Base-by-base conservation (phyloP, 2,329 filamentous ascomycete species). In the Aspergillus novofumigatus region DNA sequence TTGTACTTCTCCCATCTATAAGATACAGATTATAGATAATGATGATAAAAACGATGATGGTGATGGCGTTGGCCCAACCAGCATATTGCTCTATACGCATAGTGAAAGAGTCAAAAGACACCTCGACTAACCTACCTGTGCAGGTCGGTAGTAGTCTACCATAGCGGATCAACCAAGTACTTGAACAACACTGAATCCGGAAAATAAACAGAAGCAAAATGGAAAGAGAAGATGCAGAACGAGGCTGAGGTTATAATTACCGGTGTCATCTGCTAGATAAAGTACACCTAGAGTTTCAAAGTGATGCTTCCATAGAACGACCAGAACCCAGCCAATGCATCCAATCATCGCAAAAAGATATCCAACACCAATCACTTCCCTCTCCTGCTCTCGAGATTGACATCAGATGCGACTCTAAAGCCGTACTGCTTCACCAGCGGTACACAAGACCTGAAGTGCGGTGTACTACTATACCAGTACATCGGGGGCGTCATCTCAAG, bases 291-390 rank as follows among this genome's bases (percentile, higher is more conserved):
- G 48, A 55, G 57, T 58, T 63, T 63, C 61, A 65, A 65, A 65
- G 62, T 65, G 62, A 65, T 60, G 62, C 62, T 63, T 49, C 58
- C 54, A 58, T 53, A 57, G 52, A 59, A 59, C 60, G 57, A 56
- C 45, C 49, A 42, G 53, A 51, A 48, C 35, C 20, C 51, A 50
- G 41, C 56, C 55, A 57, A 50, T 58, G 61, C 61, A 41, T 32
- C 62, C 62, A 65, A 65, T 66, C 63, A 59, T 51, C 38, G 20
- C 21, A 23, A 5, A 17, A 38, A 38, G 32, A 56, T 25, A 42
- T 59, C 25, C 28, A 50, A 53, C 49, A 55, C 11, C 52, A 9
- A 28, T 23, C 35, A 48, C 49, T 26, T 52, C 32, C 38, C 52
- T 45, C 48, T 45, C 52, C 48, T 51, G 14, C 32, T 17, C 32